Base-by-base conservation (phyloP, 768 basidiomycete species). In the Tephrocybe rancida region DNA sequence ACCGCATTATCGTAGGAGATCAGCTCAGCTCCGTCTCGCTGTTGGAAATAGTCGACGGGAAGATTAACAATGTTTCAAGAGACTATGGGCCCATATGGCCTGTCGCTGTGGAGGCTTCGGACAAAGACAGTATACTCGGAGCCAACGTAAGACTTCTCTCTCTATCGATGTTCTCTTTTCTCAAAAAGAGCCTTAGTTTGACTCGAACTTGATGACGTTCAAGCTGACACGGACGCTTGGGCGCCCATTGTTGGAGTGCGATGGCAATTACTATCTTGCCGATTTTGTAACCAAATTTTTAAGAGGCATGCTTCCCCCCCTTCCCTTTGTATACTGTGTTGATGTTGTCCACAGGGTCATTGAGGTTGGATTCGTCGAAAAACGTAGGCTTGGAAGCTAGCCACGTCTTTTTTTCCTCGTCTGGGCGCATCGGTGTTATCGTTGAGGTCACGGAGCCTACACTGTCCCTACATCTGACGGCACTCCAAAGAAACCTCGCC, bases 51-150 rank as follows among this genome's bases (percentile, higher is more conserved):
- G 55, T 61, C 2, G 73, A 71, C 11, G 71, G 61, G 2, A 76
- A 73, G 55, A 64, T 88, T 3, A 66, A 76, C 29, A 77, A 79
- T 27, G 68, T 88, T 13, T 90, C 88, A 8, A 83, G 83, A 58
- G 90, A 96, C 66, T 90, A 86, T 67, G 78, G 82, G 0, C 84
- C 91, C 5, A 68, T 91, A 44, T 91, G 87, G 79, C 90, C 93
- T 3, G 73, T 88, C 5, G 74, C 77, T 30, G 77, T 92, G 13
- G 85, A 87, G 49, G 75, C 83, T 11, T 67, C 83, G 21, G 78
- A 79, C 57, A 71, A 76, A 19, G 74, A 72, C 18, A 80, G 73
- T 27, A 71, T 92, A 39, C 80, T 97, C 48, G 89, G 83, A 18
- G 85, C 87, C 0, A 92, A 93, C 64, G 90, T 94, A 59, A 73